Conservation (phyloP, 2,329 filamentous ascomycete species). For the Aspergillus luchuensis region DNA sequence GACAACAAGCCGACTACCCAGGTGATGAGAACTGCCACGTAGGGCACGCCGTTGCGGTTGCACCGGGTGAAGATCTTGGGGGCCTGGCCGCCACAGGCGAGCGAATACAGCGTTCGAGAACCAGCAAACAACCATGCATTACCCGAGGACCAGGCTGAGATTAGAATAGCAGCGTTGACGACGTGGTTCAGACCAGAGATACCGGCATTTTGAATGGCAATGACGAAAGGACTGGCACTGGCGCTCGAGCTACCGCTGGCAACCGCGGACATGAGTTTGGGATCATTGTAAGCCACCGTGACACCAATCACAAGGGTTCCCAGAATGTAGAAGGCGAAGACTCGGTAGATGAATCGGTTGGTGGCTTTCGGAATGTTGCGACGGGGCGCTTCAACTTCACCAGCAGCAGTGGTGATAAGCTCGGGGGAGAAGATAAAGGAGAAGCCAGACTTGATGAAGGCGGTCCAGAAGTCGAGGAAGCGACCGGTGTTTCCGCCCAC, state of each 20-base stretch:
- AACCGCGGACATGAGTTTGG: constrained; percentile 49
- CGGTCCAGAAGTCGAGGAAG: constrained; percentile 47
- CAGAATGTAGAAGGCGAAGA: constrained; percentile 59
- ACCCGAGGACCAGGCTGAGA: constrained; percentile 67
- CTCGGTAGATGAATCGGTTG: constrained; percentile 55
- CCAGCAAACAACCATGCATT: constrained; percentile 64
- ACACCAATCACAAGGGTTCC: constrained; percentile 61
- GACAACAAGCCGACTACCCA: constrained; percentile 40
- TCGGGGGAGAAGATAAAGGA: constrained; percentile 45
- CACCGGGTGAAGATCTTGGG: constrained; percentile 45
- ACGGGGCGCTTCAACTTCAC: constrained; percentile 55
- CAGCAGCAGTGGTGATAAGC: constrained; percentile 56
- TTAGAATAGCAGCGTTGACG: constrained; percentile 74
- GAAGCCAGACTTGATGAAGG: constrained; percentile 43
- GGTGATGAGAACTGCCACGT: constrained; percentile 48
- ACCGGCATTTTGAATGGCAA: constrained; percentile 68
- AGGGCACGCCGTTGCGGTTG: constrained; percentile 56
- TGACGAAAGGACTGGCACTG: constrained; percentile 62
- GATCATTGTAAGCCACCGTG: constrained; percentile 10
- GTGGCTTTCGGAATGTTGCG: constrained; percentile 56
- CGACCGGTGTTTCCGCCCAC: constrained; percentile 48
- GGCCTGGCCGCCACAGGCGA: constrained; percentile 47
- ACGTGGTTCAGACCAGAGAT: constrained; percentile 68
- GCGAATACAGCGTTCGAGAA: constrained; percentile 52
- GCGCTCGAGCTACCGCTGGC: constrained; percentile 35